Evolutionary conservation across 2,329 filamentous ascomycete species (phyloP).

Genomic region (Aureobasidium sp.): DNA sequence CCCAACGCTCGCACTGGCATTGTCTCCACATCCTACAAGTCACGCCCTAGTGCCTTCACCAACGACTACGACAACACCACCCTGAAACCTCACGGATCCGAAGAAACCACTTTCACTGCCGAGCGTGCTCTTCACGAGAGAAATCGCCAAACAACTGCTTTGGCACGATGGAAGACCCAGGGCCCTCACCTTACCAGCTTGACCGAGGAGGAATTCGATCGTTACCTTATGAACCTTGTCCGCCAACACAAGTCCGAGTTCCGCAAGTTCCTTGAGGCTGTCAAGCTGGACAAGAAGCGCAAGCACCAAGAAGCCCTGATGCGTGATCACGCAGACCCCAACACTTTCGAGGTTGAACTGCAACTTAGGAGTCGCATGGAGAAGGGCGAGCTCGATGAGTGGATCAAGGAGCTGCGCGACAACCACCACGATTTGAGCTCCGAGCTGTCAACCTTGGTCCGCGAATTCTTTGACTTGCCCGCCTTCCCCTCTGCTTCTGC

Average conservation of each 20-base stretch:
- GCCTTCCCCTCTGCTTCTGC: slow-evolving; percentile 28
- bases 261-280: slow-evolving; percentile 19
- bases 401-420: slow-evolving; percentile 33
- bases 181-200: slow-evolving; percentile 52
- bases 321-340: slow-evolving; percentile 6
- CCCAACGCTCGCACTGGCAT: not conserved
- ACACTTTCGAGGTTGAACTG: slow-evolving; percentile 7
- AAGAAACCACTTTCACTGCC: slow-evolving; percentile 20
- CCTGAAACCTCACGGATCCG: slow-evolving; percentile 18
- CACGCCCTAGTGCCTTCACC: slow-evolving; percentile 31
- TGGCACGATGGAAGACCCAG: slow-evolving; percentile 41
- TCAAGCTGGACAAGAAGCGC: slow-evolving; percentile 15
- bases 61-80: slow-evolving; percentile 35
- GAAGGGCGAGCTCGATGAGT: slow-evolving; percentile 9
- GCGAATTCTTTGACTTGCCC: slow-evolving; percentile 49
- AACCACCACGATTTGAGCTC: slow-evolving; percentile 37
- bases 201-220: slow-evolving; percentile 46
- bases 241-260: slow-evolving; percentile 26
- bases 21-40: not conserved
- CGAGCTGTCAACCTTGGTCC: slow-evolving; percentile 44
- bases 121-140: slow-evolving; percentile 15
- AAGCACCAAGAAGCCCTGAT: slow-evolving; percentile 1
- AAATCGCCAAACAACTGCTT: slow-evolving; percentile 16
- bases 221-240: slow-evolving; percentile 40
- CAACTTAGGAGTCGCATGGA: slow-evolving; percentile 1